Percentiles rank a stretch among this genome's conserved stretches.
These are phyloP conservation scores for Ascochyta lentis DNA, from an alignment of 2,329 filamentous ascomycete genomes.

Conservation along the genomic window DNA sequence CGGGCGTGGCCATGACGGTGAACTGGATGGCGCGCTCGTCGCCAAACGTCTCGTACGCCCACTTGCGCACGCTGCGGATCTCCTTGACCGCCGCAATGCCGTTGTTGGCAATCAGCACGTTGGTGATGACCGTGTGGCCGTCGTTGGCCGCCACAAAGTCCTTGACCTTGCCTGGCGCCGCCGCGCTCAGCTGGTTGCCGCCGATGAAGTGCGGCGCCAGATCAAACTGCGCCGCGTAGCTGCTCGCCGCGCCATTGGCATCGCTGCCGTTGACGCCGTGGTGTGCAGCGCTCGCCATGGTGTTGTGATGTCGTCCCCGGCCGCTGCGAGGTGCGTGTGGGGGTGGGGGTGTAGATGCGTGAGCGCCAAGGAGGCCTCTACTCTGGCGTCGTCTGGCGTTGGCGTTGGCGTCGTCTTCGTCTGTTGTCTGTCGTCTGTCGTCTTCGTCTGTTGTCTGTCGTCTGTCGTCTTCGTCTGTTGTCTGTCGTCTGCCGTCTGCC, in stretches of 20 bases:
- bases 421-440: too few species aligned
- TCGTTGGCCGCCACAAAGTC: slow-evolving; percentile 91
- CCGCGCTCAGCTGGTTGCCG: slow-evolving; percentile 84
- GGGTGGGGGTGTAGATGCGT: background rate
- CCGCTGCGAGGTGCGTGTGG: slow-evolving; percentile 25
- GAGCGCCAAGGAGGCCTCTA: too few species aligned
- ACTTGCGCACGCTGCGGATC: slow-evolving; percentile 98
- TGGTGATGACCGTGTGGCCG: slow-evolving; percentile 98
- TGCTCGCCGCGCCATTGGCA: slow-evolving; percentile 63
- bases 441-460: too few species aligned
- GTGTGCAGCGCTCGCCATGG: slow-evolving; percentile 44
- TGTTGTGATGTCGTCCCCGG: slow-evolving; percentile 38
- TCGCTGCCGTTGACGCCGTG: slow-evolving; percentile 49
- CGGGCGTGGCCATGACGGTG: slow-evolving; percentile 98
- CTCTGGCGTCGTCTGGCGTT: too few species aligned
- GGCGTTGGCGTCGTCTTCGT: too few species aligned
- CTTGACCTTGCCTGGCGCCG: slow-evolving; percentile 85
- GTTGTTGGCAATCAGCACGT: slow-evolving; percentile 99
- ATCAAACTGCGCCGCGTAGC: slow-evolving; percentile 81
- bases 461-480: too few species aligned
- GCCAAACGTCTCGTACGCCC: slow-evolving; percentile 99
- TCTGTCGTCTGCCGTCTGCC: too few species aligned
- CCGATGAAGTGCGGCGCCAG: slow-evolving; percentile 95
- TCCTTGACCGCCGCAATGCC: slow-evolving; percentile 99
- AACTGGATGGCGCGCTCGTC: slow-evolving; percentile 98